A percentile compares a stretch with the other conserved stretches of the same genome.
phyloP scores from a whole-genome alignment of 2,329 filamentous ascomycete genomes.

The Exophiala viscosa region DNA sequence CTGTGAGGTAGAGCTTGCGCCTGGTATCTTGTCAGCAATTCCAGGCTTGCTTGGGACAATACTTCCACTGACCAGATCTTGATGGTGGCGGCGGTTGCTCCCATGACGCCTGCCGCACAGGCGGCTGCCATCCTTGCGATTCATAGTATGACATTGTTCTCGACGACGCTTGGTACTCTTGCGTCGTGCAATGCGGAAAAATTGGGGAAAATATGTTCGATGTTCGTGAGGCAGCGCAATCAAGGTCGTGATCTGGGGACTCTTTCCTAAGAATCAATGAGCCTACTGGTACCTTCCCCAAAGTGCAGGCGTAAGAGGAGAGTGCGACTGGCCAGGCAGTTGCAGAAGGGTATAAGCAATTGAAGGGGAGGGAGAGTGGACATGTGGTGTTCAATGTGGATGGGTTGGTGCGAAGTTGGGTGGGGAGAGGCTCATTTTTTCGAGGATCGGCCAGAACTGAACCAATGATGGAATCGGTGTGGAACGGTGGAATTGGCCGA shows the following conservation, averaged over 20 bases:
- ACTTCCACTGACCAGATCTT: slow-evolving; percentile 59
- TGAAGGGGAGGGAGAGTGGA: slow-evolving; percentile 15
- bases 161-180: background rate
- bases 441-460: slow-evolving; percentile 19
- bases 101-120: slow-evolving; percentile 65
- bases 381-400: slow-evolving; percentile 17
- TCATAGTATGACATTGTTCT: slow-evolving; percentile 65
- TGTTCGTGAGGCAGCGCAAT: slow-evolving; percentile 2
- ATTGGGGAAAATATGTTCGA: slow-evolving; percentile 1
- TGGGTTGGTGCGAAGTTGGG: slow-evolving; percentile 15
- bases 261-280: slow-evolving; percentile 9
- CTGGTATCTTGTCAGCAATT: slow-evolving; percentile 44
- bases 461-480: slow-evolving; percentile 22
- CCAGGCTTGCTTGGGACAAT: background rate
- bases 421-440: slow-evolving; percentile 26
- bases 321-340: slow-evolving; percentile 16
- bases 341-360: slow-evolving; percentile 14
- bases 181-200: background rate
- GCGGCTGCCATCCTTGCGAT: slow-evolving; percentile 60
- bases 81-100: slow-evolving; percentile 69
- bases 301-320: slow-evolving; percentile 2
- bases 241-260: background rate
- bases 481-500: slow-evolving; percentile 20
- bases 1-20: slow-evolving; percentile 69
- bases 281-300: slow-evolving; percentile 4